phyloP scores from a whole-genome alignment of 805 yeast genomes.

The Saccharomycopsis lassenensis region DNA sequence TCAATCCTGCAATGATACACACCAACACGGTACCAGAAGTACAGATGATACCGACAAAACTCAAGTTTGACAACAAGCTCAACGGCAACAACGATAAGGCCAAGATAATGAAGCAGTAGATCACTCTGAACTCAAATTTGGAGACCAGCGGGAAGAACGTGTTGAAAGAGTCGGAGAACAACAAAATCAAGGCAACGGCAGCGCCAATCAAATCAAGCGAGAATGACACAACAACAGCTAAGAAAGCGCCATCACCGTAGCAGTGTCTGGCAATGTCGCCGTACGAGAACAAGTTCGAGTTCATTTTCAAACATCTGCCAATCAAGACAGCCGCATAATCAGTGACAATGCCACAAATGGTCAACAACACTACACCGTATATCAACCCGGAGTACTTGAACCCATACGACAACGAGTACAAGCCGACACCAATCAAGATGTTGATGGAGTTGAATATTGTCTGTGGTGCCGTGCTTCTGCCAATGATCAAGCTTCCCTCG shows the following conservation, averaged over 20 bases:
- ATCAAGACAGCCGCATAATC: constrained; percentile 43
- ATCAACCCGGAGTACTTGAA: constrained; percentile 60
- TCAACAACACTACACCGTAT: constrained; percentile 33
- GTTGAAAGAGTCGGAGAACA: constrained; percentile 50
- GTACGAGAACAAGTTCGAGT: constrained; percentile 37
- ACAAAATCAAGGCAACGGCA: constrained; percentile 41
- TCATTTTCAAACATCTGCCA: constrained; percentile 34
- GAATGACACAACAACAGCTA: constrained; percentile 37
- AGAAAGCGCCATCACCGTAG: constrained; percentile 36
- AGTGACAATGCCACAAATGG: constrained; percentile 38
- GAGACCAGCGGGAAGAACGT: constrained; percentile 35
- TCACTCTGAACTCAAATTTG: constrained; percentile 30
- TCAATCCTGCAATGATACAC: constrained; percentile 37
- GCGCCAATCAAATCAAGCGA: constrained; percentile 53
- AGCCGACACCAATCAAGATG: constrained; percentile 66
- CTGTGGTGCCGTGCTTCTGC: constrained; percentile 56
- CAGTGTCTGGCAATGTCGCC: constrained; percentile 46
- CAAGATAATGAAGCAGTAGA: constrained; percentile 31
- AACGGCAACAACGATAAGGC: constrained; percentile 45
- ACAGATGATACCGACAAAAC: constrained; percentile 45
- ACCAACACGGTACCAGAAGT: constrained; percentile 40
- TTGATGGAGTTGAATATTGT: constrained; percentile 71
- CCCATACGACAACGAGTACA: constrained; percentile 64
- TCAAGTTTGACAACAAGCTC: constrained; percentile 41
- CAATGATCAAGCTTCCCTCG: constrained; percentile 20